Conservation (phyloP, 2,329 filamentous ascomycete species). For the Trichoderma gracile region DNA sequence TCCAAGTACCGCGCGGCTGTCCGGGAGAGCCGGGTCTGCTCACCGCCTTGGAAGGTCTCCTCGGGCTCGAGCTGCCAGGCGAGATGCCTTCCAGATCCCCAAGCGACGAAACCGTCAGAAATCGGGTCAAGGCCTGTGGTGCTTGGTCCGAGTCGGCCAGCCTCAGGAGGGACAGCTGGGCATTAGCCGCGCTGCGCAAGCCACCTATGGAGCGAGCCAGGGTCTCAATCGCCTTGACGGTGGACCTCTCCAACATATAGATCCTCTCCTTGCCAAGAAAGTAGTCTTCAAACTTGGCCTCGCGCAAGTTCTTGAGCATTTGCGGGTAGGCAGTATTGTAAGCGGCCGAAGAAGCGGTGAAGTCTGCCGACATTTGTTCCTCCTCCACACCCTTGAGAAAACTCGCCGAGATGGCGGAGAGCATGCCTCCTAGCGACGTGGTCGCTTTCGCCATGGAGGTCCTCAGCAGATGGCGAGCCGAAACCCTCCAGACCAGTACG, state of each 20-base stretch:
- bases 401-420: conserved; percentile 73
- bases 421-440: conserved; percentile 72
- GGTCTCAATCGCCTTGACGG: conserved; percentile 78
- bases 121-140: conserved; percentile 10
- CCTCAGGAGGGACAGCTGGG: conserved; percentile 78
- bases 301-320: conserved; percentile 72
- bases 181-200: conserved; percentile 78
- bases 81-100: conserved; percentile 17
- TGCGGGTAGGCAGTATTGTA: conserved; percentile 61
- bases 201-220: conserved; percentile 85
- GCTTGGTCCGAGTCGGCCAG: conserved; percentile 45
- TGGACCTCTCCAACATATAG: conserved; percentile 70
- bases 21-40: conserved; percentile 12
- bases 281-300: conserved; percentile 84
- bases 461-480: conserved; percentile 69
- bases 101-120: conserved; percentile 12
- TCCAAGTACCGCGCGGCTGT: neutral
- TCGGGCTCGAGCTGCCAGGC: neutral
- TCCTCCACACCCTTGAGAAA: conserved; percentile 79
- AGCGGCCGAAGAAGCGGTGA: conserved; percentile 57
- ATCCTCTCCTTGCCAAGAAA: conserved; percentile 72
- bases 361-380: conserved; percentile 64
- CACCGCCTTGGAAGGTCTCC: neutral
- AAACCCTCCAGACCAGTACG: conserved; percentile 71
- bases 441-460: conserved; percentile 71